phyloP scores from a whole-genome alignment of 2,329 filamentous ascomycete species.

The Ophiostoma ulmi region DNA sequence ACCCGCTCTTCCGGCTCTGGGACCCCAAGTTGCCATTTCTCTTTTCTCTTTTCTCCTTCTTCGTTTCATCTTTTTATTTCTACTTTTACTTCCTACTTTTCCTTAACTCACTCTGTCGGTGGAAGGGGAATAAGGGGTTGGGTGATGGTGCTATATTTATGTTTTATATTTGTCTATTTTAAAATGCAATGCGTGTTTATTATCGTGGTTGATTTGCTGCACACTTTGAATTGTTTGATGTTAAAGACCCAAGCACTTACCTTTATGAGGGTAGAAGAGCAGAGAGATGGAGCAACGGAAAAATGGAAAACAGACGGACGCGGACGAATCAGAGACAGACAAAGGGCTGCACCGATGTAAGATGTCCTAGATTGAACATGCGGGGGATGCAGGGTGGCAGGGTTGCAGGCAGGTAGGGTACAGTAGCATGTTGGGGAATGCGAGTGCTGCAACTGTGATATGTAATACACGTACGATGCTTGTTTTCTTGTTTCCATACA shows the following conservation, averaged over 20 bases:
- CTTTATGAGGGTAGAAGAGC: no score
- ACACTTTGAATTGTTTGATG: no score
- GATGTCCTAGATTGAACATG: no score
- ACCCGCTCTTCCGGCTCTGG: background rate
- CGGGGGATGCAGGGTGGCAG: no score
- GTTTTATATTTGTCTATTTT: background rate
- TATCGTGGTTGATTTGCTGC: background rate
- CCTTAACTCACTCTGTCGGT: background rate
- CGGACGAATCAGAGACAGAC: no score
- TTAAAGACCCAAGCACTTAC: no score
- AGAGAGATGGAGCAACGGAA: no score
- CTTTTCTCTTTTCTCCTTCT: background rate
- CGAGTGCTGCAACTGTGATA: background rate
- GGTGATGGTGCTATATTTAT: background rate
- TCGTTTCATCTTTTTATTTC: background rate
- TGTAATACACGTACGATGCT: background rate
- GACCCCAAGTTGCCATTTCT: background rate
- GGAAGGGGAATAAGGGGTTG: conserved; percentile 13
- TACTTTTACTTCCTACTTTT: background rate
- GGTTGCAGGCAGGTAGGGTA: background rate
- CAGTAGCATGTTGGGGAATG: no score
- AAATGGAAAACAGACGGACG: no score
- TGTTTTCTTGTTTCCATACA: background rate
- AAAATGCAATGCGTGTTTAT: conserved; percentile 6
- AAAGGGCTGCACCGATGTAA: no score